These are phyloP conservation scores for Chiua sp. DNA, from an alignment of 1,284 basidiomycete species.

Conservation along the genomic window DNA sequence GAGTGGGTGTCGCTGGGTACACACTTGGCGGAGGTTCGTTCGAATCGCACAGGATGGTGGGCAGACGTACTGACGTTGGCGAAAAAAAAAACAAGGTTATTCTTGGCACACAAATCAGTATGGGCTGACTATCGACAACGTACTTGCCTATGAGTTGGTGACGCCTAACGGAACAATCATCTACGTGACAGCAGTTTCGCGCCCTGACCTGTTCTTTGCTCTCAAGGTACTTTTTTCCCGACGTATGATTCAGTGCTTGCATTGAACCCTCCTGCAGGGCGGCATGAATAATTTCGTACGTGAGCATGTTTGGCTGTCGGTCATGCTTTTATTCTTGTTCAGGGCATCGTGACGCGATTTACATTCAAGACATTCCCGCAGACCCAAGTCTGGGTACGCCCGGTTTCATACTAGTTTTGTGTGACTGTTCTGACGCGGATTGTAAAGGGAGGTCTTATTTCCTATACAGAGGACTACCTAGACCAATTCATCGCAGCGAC, in stretches of 20 bases:
- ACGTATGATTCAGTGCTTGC: neutral
- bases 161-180: constrained; percentile 44
- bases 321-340: neutral
- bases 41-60: constrained; percentile 38
- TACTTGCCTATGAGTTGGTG: constrained; percentile 52
- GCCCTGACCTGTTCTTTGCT: constrained; percentile 53
- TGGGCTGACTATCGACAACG: constrained; percentile 56
- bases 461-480: too few species aligned
- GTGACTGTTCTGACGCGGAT: too few species aligned
- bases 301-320: neutral
- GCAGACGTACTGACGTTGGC: constrained; percentile 14
- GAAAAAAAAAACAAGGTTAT: constrained; percentile 29
- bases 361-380: constrained; percentile 58
- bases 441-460: too few species aligned
- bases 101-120: constrained; percentile 28
- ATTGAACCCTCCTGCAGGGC: constrained; percentile 38
- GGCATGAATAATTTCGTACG: constrained; percentile 66
- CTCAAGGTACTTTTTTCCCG: constrained; percentile 43
- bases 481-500: too few species aligned
- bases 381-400: constrained; percentile 45
- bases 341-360: constrained; percentile 69
- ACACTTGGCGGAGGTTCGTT: constrained; percentile 60
- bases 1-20: constrained; percentile 61
- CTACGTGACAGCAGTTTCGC: constrained; percentile 42
- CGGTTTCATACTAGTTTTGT: too few species aligned